These are phyloP conservation scores for Crassisporium funariophilum DNA, from an alignment of 768 basidiomycete species.

Conservation along the genomic window DNA sequence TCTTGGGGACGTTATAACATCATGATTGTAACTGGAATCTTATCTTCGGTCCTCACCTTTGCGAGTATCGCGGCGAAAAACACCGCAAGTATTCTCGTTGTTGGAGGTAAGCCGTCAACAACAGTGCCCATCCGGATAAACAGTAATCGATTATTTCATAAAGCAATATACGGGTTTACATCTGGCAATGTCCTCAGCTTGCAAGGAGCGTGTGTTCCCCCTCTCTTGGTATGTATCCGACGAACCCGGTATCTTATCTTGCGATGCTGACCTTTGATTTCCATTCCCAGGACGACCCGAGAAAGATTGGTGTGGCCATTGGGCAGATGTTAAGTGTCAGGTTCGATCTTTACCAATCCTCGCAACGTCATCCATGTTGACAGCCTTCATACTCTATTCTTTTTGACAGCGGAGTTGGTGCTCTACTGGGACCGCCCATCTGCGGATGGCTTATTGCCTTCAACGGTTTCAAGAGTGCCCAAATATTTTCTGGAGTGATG, in stretches of 20 bases:
- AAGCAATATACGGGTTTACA: slow-evolving; percentile 20
- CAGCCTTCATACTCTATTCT: too few species aligned
- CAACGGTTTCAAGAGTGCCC: slow-evolving; percentile 16
- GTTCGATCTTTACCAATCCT: too few species aligned
- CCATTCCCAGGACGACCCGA: slow-evolving; percentile 22
- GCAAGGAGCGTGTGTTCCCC: slow-evolving; percentile 19
- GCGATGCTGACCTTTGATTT: too few species aligned
- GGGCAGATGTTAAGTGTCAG: slow-evolving; percentile 19
- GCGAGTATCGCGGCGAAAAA: slow-evolving; percentile 18
- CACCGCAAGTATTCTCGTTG: slow-evolving; percentile 14
- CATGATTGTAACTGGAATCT: slow-evolving; percentile 10
- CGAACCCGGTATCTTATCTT: background rate
- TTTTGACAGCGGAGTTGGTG: background rate
- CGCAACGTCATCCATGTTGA: too few species aligned
- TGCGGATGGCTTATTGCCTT: slow-evolving; percentile 15
- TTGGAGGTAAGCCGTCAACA: background rate
- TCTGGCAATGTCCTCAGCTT: slow-evolving; percentile 16
- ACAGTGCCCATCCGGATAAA: too few species aligned
- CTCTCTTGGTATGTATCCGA: slow-evolving; percentile 12
- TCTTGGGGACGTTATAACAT: slow-evolving; percentile 20
- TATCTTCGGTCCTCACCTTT: slow-evolving; percentile 13
- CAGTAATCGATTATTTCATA: too few species aligned
- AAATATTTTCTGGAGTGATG: slow-evolving; percentile 19
- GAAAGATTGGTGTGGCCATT: slow-evolving; percentile 16
- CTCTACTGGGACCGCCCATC: slow-evolving; percentile 14